Percentiles rank a stretch among this genome's conserved stretches.
These are phyloP conservation scores for Chlamydomonas eustigma DNA, from an alignment of 139 green algal genomes.

Conservation along the genomic window DNA sequence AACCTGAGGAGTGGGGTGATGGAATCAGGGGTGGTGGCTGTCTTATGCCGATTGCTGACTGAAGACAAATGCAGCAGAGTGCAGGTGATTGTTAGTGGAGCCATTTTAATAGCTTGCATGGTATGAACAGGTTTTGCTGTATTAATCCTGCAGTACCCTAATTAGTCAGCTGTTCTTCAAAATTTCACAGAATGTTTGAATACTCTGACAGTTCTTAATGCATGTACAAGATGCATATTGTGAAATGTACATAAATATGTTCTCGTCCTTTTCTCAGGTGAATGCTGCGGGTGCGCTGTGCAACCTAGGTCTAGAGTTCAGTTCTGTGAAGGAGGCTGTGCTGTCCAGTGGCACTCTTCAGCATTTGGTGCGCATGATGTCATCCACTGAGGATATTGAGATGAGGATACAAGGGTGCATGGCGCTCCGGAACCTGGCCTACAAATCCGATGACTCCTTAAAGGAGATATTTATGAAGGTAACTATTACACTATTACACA, in stretches of 20 bases:
- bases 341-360: slow-evolving; percentile 43
- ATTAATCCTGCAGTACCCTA: too few relatives aligned
- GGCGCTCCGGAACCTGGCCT: slow-evolving; percentile 72
- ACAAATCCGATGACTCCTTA: background rate
- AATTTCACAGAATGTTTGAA: too few relatives aligned
- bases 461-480: background rate
- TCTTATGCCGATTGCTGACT: slow-evolving; percentile 58
- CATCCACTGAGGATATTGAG: background rate
- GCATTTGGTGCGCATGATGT: background rate
- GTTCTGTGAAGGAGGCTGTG: slow-evolving; percentile 54
- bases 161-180: too few relatives aligned
- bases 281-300: slow-evolving; percentile 61
- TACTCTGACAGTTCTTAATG: too few relatives aligned
- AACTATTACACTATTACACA: too few relatives aligned
- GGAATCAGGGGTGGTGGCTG: slow-evolving; percentile 43
- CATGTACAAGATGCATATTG: too few relatives aligned
- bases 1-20: slow-evolving; percentile 38
- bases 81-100: slow-evolving; percentile 26
- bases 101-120: too few relatives aligned
- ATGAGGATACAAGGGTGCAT: slow-evolving; percentile 65
- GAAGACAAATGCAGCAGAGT: slow-evolving; percentile 28
- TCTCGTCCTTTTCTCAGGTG: slow-evolving; percentile 34
- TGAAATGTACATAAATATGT: too few relatives aligned
- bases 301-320: slow-evolving; percentile 84
- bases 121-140: too few relatives aligned